Base-by-base conservation (phyloP, 371 early-diverging fungal genomes). In the Mortierella sp. region DNA sequence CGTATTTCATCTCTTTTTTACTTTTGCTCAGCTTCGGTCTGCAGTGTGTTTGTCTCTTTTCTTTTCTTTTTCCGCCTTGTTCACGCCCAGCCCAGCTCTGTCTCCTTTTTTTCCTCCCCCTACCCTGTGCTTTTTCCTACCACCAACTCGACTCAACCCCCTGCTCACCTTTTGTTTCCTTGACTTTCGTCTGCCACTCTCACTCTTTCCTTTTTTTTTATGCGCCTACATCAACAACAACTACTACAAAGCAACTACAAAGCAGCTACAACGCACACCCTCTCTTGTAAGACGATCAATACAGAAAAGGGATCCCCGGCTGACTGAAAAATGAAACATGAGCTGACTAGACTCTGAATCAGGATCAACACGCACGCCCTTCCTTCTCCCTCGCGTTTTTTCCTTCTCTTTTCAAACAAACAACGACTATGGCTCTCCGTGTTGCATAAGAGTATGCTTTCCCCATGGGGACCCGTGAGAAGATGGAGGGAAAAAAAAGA, bases 391-490 rank as follows among this genome's bases (percentile, higher is more conserved):
- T 13, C 50, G 11, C 16, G 50, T 13, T 11, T 50, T 50, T 50
- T 50, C 3, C 3, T 2, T 50, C 16, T 16, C 16, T 44, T 69
- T 5, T n/a, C 69, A 69, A 40, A 26, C 13, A 44, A 26, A 59
- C 59, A 59, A 59, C 44, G 16, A 14, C 71, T 67, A 21, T 37
- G 67, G 67, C 67, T 67, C 67, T 67, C 67, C 13, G 16, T 16
- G 46, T 46, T 70, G 46, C 71, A 70, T 70, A 46, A 9, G 67
- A 34, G 67, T 34, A 3, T 37, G 24, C 67, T 24, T 24, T 67
- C 37, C 40, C 34, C 67, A 67, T 37, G 67, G 43, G 21, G 10
- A 67, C 67, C 67, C 67, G 67, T 67, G 67, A 67, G 67, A 67
- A 67, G 67, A 24, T 67, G 40, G 61, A 61, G 34, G 61, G 61